A percentile compares a stretch with the other conserved stretches of the same genome.
Conservation (phyloP, 768 basidiomycete species). For the Ramaria rubella region DNA sequence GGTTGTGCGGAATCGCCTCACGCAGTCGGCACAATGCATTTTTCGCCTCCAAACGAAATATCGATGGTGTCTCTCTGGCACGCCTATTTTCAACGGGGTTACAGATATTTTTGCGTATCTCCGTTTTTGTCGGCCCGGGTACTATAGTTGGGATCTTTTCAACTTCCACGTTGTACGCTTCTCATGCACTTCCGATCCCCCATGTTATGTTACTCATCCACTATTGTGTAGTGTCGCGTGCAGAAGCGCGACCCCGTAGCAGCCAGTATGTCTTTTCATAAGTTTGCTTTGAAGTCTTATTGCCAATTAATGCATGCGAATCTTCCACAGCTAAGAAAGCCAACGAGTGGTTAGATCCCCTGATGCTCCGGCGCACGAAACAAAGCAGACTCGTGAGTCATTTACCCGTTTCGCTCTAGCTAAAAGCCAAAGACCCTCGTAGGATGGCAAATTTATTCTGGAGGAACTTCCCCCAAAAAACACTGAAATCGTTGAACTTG, state of each 20-base stretch:
- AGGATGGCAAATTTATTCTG: constrained; percentile 65
- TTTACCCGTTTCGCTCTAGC: background rate
- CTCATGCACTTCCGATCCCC: background rate
- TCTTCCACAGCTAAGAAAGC: constrained; percentile 42
- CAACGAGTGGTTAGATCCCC: constrained; percentile 58
- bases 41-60: constrained; percentile 47
- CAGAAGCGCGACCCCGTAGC: constrained; percentile 53
- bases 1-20: constrained; percentile 59
- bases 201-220: background rate
- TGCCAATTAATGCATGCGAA: background rate
- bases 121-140: constrained; percentile 5
- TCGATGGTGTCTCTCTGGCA: constrained; percentile 77
- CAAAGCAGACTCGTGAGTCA: constrained; percentile 36
- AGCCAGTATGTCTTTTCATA: constrained; percentile 39
- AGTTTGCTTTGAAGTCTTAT: background rate
- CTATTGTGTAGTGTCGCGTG: constrained; percentile 36
- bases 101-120: constrained; percentile 9
- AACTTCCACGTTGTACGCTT: constrained; percentile 45
- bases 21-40: background rate
- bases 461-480: constrained; percentile 49
- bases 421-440: background rate
- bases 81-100: constrained; percentile 64
- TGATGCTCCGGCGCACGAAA: constrained; percentile 69
- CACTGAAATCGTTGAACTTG: constrained; percentile 50
- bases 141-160: constrained; percentile 49